A percentile compares a stretch with the other conserved stretches of the same genome.
phyloP scores from a whole-genome alignment of 169 alveolate species.

The Theileria orientalis region DNA sequence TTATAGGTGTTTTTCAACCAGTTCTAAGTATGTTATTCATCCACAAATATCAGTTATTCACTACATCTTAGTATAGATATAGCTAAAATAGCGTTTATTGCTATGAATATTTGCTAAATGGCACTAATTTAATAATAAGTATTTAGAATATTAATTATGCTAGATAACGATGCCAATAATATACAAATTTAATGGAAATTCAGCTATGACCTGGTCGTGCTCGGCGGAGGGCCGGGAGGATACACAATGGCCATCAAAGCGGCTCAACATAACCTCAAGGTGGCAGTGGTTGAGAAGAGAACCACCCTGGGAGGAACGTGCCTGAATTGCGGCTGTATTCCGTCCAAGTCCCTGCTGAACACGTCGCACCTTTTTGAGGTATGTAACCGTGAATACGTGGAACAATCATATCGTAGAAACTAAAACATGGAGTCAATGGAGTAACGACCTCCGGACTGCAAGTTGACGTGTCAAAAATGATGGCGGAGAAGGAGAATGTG shows the following conservation, averaged over 20 bases:
- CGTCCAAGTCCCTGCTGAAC: constrained; percentile 92
- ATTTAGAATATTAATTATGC: not conserved
- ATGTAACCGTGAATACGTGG: constrained; percentile 2
- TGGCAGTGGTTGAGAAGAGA: constrained; percentile 93
- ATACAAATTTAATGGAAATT: not conserved
- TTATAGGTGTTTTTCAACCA: constrained; percentile 1
- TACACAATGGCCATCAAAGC: constrained; percentile 96
- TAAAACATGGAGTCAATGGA: constrained; percentile 59
- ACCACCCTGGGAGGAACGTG: constrained; percentile 98
- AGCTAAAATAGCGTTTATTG: too few species aligned
- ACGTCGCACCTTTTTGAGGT: constrained; percentile 89
- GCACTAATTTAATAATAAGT: not conserved
- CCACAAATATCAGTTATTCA: too few species aligned
- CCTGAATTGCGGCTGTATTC: constrained; percentile 98
- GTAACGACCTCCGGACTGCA: constrained; percentile 58
- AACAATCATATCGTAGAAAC: not conserved
- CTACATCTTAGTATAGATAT: too few species aligned
- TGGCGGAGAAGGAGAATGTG: constrained; percentile 80
- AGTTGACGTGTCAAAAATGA: constrained; percentile 81
- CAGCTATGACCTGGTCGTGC: constrained; percentile 84
- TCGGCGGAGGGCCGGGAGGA: constrained; percentile 95
- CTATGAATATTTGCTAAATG: too few species aligned
- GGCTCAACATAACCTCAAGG: constrained; percentile 93
- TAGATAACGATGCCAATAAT: too few species aligned
- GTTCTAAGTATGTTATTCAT: too few species aligned